Percentiles rank a stretch among this genome's conserved stretches.
Conservation (phyloP, 192 early-diverging fungal genomes). For the Chytriomyces sp. region DNA sequence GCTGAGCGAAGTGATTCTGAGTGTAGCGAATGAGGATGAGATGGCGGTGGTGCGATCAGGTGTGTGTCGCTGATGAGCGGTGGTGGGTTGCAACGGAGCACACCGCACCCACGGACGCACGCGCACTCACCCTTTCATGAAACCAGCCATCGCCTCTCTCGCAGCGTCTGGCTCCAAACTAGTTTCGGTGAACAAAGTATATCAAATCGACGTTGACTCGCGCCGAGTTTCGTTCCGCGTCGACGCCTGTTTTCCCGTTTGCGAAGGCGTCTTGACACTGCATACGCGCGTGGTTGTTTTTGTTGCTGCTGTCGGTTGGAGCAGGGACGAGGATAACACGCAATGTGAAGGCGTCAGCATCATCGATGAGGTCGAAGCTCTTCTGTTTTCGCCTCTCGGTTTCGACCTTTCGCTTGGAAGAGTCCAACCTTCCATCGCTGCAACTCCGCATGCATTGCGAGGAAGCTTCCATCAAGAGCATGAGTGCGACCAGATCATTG, state of each 20-base stretch:
- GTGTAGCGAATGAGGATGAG: too few species aligned
- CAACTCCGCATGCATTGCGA: not conserved
- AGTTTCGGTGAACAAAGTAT: not conserved
- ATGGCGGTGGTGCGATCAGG: too few species aligned
- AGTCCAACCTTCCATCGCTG: not conserved
- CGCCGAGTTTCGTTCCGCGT: not conserved
- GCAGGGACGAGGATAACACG: not conserved
- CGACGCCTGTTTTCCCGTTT: not conserved
- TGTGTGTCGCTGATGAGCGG: too few species aligned
- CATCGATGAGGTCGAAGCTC: constrained; percentile 24
- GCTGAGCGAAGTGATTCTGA: too few species aligned
- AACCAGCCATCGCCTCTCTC: too few species aligned
- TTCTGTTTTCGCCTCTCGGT: constrained; percentile 29
- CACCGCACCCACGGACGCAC: too few species aligned
- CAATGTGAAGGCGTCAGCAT: not conserved
- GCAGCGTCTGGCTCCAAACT: not conserved
- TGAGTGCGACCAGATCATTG: constrained; percentile 3
- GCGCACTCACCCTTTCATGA: too few species aligned
- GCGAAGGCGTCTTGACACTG: not conserved
- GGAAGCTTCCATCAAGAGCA: not conserved
- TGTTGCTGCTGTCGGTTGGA: not conserved
- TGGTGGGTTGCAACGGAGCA: too few species aligned
- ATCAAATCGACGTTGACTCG: not conserved
- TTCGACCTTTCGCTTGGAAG: constrained; percentile 42
- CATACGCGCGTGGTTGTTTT: not conserved